Evolutionary conservation across 345 rosid species (phyloP).

Genomic region (Ceriops tagal): DNA sequence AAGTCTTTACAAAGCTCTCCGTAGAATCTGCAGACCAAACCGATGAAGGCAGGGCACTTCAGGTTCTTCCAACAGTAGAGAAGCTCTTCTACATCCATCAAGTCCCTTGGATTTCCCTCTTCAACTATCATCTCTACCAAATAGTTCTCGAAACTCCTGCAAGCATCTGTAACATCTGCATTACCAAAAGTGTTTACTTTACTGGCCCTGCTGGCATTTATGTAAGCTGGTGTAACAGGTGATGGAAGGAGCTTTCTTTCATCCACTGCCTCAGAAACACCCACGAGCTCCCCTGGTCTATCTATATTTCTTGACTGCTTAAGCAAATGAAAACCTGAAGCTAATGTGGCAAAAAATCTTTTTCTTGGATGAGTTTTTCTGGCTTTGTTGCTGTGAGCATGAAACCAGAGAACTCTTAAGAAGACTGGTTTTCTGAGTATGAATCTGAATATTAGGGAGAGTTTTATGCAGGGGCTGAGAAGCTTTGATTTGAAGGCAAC

Average conservation of each 20-base stretch:
- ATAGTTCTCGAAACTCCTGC: slow-evolving; percentile 85
- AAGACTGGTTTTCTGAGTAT: slow-evolving; percentile 47
- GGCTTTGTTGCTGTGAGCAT: slow-evolving; percentile 19
- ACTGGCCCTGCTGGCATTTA: slow-evolving; percentile 15
- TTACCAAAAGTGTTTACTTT: slow-evolving; percentile 21
- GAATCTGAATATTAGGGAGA: slow-evolving; percentile 40
- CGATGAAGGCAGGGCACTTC: slow-evolving; percentile 64
- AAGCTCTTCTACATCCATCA: slow-evolving; percentile 89
- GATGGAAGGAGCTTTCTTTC: slow-evolving; percentile 39
- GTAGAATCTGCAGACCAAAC: slow-evolving; percentile 74
- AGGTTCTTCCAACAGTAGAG: slow-evolving; percentile 86
- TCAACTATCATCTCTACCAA: slow-evolving; percentile 76
- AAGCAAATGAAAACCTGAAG: slow-evolving; percentile 27
- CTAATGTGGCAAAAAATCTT: not conserved
- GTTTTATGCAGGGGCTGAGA: slow-evolving; percentile 46
- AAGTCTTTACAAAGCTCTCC: slow-evolving; percentile 81
- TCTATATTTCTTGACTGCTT: slow-evolving; percentile 34
- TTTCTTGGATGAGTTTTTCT: slow-evolving; percentile 19
- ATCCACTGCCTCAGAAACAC: slow-evolving; percentile 21
- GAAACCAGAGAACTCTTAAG: slow-evolving; percentile 36
- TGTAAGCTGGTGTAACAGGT: slow-evolving; percentile 50
- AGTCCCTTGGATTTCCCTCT: slow-evolving; percentile 45
- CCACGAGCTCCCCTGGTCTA: slow-evolving; percentile 29
- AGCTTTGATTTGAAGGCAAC: slow-evolving; percentile 58
- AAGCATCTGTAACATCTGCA: slow-evolving; percentile 64